Evolutionary conservation across 1,284 basidiomycete species (phyloP), one percentile per base, ranked within the genome.

Genomic region (Meripilus lineatus): DNA sequence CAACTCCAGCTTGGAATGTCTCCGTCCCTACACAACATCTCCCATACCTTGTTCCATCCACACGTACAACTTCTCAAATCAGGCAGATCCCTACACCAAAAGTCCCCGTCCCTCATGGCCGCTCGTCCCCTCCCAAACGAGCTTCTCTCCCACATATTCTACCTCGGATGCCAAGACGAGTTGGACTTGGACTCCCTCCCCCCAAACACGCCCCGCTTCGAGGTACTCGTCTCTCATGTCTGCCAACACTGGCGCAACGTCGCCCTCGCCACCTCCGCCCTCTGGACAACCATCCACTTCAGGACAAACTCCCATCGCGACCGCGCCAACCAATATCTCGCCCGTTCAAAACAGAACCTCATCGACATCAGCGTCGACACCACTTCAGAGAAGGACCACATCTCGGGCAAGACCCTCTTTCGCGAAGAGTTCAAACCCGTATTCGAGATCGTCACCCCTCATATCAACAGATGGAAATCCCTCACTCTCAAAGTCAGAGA

Each of bases 331-430:
- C 58, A 58, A n/a, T 80, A 74, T 54, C 63, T 80, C 42, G 42
- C 56, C 7, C 69, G 77, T 25, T 61, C 57, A 28, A 51, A 57
- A 32, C 58, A 54, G 15, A 59, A 58, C 43, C 63, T 67, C 28
- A 60, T 81, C 48, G 71, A 79, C 58, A 75, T 81, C 51, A 64
- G 77, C 45, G 68, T 81, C 50, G 74, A 79, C 51, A 78, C 75
- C 22, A 73, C 75, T 30, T 64, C 75, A 11, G 57, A 61, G 34
- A 59, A 67, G 24, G 71, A 77, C 32, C 67, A 77, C 55, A 61
- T 64, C 5, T 67, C 64, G 14, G 71, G 71, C 6, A 61, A 68
- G 32, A 74, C 69, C 20, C 66, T 81, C 22, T 77, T 69, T 58
- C 64, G 63, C 46, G 49, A 53, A 8, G 60, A 67, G 49, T 61